Evolutionary conservation across 345 rosid species (phyloP), one percentile per base, ranked within the genome.

Genomic region (Citrus maxima): DNA sequence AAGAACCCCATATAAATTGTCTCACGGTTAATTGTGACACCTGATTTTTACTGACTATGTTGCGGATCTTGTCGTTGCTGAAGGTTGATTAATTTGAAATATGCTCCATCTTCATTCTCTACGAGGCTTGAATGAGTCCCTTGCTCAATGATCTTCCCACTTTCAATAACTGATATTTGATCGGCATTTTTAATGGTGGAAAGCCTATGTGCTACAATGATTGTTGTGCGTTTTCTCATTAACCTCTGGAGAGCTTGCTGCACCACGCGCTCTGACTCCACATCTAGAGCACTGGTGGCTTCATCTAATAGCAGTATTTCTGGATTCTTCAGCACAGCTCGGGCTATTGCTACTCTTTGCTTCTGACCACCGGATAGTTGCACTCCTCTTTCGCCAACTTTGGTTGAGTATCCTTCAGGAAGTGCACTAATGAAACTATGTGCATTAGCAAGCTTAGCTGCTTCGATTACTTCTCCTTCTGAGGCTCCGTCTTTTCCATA

Each of bases 351-450:
- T 38, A 96, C 91, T 28, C 99, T 85, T 70, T 96, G 99, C 79
- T 90, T 88, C 84, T 96, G 98, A 25, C 98, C 99, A 13, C 98
- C 97, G 0, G 98, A 94, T 63, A 96, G 85, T 73, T 96, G 98
- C 61, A 93, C 91, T 4, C 99, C 98, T 21, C 96, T 90, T 74
- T 96, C 97, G 0, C 99, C 99, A 0, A 94, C 98, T 84, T 84
- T 88, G 2, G 98, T 94, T n/a, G 86, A 80, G 90, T 94, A 96
- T 38, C 98, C 98, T 82, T 91, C 92, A 0, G 97, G 99, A 9
- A 96, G 95, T 28, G 92, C 84, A 40, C 94, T 90, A 32, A 94
- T 92, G 88, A 94, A 96, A 76, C 81, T 79, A 68, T 96, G 98
- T 9, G 99, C 98, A 82, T 96, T 93, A 2, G 98, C 95, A 6